Conservation (phyloP, 139 green algal genomes). For the Helicosporidium sp. region DNA sequence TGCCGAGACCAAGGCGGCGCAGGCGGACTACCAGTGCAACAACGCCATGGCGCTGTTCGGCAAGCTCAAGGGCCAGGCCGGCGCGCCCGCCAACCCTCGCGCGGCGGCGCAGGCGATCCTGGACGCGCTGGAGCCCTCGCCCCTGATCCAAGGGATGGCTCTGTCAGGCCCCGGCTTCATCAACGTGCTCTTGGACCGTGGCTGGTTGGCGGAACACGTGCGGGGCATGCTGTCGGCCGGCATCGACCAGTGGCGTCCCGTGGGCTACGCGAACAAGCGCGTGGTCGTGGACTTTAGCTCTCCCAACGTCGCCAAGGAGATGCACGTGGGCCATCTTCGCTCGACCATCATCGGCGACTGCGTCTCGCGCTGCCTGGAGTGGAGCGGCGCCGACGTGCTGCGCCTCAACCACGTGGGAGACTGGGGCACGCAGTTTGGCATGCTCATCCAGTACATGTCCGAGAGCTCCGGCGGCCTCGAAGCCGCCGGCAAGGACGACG, state of each 20-base stretch:
- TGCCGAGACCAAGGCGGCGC: conserved; percentile 45
- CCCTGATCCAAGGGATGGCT: conserved; percentile 26
- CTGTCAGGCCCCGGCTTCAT: conserved; percentile 93
- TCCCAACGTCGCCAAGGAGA: conserved; percentile 98
- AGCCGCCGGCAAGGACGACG: conserved; percentile 35
- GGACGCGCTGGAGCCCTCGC: conserved; percentile 32
- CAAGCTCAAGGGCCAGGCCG: conserved; percentile 57
- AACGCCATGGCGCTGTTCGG: conserved; percentile 89
- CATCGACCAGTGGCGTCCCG: conserved; percentile 24
- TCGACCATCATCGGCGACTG: conserved; percentile 93
- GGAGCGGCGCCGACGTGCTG: conserved; percentile 66
- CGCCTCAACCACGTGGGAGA: conserved; percentile 93
- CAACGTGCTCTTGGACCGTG: conserved; percentile 48
- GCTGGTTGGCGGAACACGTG: conserved; percentile 16
- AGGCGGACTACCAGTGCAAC: conserved; percentile 94
- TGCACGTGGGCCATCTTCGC: conserved; percentile 94
- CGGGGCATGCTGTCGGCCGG: conserved; percentile 22
- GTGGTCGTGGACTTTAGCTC: conserved; percentile 89
- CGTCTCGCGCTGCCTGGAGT: conserved; percentile 58
- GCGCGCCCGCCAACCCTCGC: conserved; percentile 61
- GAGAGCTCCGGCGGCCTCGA: conserved; percentile 40
- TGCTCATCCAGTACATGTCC: conserved; percentile 83
- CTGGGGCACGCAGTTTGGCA: conserved; percentile 98
- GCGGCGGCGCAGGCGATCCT: conserved; percentile 70
- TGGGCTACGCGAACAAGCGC: conserved; percentile 6